Evolutionary conservation across 345 rosid genomes (phyloP).

Genomic region (Rhodamnia argentea): DNA sequence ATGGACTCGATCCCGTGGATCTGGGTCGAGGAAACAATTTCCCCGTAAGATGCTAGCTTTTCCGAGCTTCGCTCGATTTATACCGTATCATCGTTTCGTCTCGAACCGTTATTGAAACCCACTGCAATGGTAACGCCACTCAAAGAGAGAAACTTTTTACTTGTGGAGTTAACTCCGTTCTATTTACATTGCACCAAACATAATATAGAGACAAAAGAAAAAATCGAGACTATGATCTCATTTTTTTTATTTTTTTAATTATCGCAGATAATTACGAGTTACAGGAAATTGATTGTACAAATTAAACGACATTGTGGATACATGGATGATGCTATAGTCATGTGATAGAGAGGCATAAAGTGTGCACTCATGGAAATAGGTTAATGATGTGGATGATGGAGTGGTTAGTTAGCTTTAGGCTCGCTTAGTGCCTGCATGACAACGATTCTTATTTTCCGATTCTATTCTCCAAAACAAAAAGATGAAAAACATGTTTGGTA

Average conservation of each 20-base stretch:
- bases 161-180: background rate
- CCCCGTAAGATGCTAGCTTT: too few species aligned
- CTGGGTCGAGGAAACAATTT: background rate
- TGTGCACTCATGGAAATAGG: background rate
- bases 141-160: fast-evolving
- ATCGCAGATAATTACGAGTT: background rate
- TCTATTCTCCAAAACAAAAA: too few species aligned
- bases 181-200: background rate
- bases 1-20: background rate
- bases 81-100: background rate
- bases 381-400: too few species aligned
- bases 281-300: background rate
- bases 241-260: background rate
- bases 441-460: too few species aligned
- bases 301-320: background rate
- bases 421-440: too few species aligned
- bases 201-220: background rate
- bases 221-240: background rate
- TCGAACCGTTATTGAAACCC: fast-evolving
- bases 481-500: too few species aligned
- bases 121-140: fast-evolving
- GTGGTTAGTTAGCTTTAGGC: too few species aligned
- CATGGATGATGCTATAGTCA: background rate
- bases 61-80: background rate
- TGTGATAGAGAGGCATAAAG: background rate